Base-by-base conservation (phyloP, 2,329 filamentous ascomycete genomes). In the Talaromyces marneffei region DNA sequence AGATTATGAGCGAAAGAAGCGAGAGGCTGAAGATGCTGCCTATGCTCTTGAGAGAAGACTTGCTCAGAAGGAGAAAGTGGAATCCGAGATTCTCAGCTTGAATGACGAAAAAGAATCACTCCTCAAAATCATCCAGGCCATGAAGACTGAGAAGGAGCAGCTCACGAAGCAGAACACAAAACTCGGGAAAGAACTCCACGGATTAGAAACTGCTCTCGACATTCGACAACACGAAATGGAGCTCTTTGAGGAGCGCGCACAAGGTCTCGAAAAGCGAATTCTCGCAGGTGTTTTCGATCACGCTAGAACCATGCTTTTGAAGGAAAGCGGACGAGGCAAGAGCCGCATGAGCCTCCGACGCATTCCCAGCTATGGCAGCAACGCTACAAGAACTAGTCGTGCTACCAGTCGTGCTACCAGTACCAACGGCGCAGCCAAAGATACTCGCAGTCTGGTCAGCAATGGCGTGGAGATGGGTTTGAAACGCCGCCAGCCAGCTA, bases 251-350 rank as follows among this genome's bases (percentile, higher is more conserved):
- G 80, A 84, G 10, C 89, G 93, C 64, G 94, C 93, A 2, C 92
- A 97, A 73, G 85, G 86, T 3, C 82, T 99, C 25, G 94, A 99
- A 77, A 89, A 92, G 57, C 87, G 94, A 27, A 96, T 99, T 67
- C 79, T 99, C 33, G 93, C 97, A 66, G 92, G 93, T 27, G 91
- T 97, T 65, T 95, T 99, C 78, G 92, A 97, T 68, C 93, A 97
- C 73, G 97, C 93, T 20, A 89, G 93, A 52, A 74, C 72, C 6
- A 87, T 93, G 27, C 82, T 97, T n/a, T 84, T 97, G 62, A 89
- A 94, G 46, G 73, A 79, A 86, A 66, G 88, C 25, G 62, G 62
- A 7, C 90, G 77, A 78, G 83, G 59, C 70, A 72, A 70, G 35
- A 77, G 73, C 69, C 72, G 71, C 66, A 80, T 83, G 79, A 81